phyloP scores from a whole-genome alignment of 495 filamentous ascomycete species.

The Tetracladium setigerum region DNA sequence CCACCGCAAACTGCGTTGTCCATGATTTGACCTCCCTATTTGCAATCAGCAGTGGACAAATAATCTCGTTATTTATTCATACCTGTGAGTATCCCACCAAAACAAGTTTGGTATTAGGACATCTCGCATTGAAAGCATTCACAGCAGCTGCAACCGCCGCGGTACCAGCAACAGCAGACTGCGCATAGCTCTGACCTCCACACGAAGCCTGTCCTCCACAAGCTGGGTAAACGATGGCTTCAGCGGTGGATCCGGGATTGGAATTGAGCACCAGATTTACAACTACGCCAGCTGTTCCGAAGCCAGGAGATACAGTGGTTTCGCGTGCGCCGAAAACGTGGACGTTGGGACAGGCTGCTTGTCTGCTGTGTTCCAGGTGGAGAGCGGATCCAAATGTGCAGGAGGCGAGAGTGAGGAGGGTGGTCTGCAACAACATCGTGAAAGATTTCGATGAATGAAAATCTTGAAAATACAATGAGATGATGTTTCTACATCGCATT shows the following conservation, averaged over 20 bases:
- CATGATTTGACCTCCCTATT: slow-evolving; percentile 54
- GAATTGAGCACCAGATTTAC: slow-evolving; percentile 40
- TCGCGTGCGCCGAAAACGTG: slow-evolving; percentile 61
- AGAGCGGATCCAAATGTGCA: too few species aligned
- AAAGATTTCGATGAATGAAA: too few species aligned
- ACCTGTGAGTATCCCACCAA: slow-evolving; percentile 57
- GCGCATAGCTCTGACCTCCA: slow-evolving; percentile 45
- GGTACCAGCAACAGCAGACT: slow-evolving; percentile 43
- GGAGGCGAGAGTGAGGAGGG: too few species aligned
- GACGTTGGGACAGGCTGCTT: slow-evolving; percentile 35
- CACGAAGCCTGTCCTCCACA: slow-evolving; percentile 46
- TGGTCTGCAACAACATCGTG: too few species aligned
- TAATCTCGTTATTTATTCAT: neutral
- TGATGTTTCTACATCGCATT: too few species aligned
- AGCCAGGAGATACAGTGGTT: slow-evolving; percentile 48
- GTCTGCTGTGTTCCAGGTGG: too few species aligned
- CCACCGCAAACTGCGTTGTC: slow-evolving; percentile 58
- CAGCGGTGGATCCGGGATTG: slow-evolving; percentile 42
- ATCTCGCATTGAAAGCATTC: slow-evolving; percentile 42
- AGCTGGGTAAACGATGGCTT: slow-evolving; percentile 53
- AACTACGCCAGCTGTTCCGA: slow-evolving; percentile 42
- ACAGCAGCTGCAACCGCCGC: slow-evolving; percentile 46
- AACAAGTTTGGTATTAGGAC: slow-evolving; percentile 50
- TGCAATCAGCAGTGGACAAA: neutral
- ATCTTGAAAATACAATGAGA: too few species aligned